These are phyloP conservation scores for Penicillium capsulatum DNA, from an alignment of 2,329 filamentous ascomycete genomes.

Conservation along the genomic window DNA sequence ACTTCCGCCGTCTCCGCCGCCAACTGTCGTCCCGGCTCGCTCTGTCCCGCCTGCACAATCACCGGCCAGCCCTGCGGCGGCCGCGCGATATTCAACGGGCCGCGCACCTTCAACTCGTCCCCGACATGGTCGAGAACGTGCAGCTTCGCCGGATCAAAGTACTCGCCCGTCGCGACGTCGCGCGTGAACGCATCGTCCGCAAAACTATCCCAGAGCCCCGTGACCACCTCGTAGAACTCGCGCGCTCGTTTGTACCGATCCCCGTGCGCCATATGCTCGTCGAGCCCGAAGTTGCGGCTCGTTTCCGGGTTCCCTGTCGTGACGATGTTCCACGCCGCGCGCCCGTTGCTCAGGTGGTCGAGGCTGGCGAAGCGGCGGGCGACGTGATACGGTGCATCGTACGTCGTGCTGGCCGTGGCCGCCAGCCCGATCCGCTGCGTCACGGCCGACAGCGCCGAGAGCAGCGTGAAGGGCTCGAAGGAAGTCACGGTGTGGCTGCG, in stretches of 20 bases:
- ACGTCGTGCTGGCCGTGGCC: constrained; percentile 52
- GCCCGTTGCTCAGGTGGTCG: constrained; percentile 49
- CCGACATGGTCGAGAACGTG: constrained; percentile 52
- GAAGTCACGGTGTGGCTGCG: constrained; percentile 57
- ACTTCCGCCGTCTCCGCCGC: constrained; percentile 53
- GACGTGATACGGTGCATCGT: constrained; percentile 52
- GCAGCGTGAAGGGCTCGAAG: constrained; percentile 54
- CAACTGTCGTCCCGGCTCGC: constrained; percentile 50
- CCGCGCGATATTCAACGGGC: constrained; percentile 51
- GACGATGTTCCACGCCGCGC: constrained; percentile 54
- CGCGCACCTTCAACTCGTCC: constrained; percentile 45
- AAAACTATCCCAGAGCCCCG: constrained; percentile 53
- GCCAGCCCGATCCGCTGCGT: constrained; percentile 51
- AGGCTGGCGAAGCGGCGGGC: constrained; percentile 52
- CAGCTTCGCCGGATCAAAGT: constrained; percentile 50
- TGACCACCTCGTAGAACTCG: constrained; percentile 53
- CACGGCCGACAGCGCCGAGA: constrained; percentile 49
- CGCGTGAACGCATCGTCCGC: constrained; percentile 54
- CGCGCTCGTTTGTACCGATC: constrained; percentile 51
- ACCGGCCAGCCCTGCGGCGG: constrained; percentile 55
- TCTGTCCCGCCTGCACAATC: constrained; percentile 54
- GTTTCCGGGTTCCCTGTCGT: constrained; percentile 53
- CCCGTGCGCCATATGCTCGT: constrained; percentile 49
- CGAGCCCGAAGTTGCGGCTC: constrained; percentile 50
- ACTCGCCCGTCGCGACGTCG: constrained; percentile 47